Conservation (phyloP, 176 grass and related monocot genomes). For the Dendrocalamus sinicus region DNA sequence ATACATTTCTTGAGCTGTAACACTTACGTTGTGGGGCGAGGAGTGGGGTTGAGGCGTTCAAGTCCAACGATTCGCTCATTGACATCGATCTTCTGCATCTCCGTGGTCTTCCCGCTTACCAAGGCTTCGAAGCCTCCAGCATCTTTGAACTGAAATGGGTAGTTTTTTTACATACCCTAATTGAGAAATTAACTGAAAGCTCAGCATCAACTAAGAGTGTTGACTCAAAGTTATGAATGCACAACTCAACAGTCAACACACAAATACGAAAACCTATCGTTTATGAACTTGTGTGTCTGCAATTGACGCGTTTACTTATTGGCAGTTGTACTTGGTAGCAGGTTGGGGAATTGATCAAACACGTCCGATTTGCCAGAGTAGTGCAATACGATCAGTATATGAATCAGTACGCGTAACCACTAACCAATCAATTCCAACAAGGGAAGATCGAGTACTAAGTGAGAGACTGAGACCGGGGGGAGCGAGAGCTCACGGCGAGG, state of each 20-base stretch:
- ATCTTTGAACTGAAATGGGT: slow-evolving; percentile 84
- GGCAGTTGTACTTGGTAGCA: too few species aligned
- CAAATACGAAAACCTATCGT: background rate
- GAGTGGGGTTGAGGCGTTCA: slow-evolving; percentile 81
- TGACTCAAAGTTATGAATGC: background rate
- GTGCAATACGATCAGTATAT: background rate
- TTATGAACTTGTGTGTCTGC: background rate
- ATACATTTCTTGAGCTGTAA: background rate
- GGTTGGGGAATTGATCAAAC: too few species aligned
- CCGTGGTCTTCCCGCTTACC: slow-evolving; percentile 73
- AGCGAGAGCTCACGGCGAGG: slow-evolving; percentile 66
- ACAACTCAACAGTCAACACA: background rate
- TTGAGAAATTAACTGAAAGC: background rate
- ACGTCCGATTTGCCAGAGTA: background rate
- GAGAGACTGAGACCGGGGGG: background rate
- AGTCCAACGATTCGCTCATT: slow-evolving; percentile 93
- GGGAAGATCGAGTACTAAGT: background rate
- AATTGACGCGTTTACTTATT: background rate
- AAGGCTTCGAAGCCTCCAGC: slow-evolving; percentile 85
- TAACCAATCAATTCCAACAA: background rate
- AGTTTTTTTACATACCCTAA: background rate
- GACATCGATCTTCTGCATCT: slow-evolving; percentile 94
- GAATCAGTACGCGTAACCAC: background rate
- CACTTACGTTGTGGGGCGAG: slow-evolving; percentile 81
- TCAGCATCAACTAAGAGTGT: background rate